Conservation (phyloP, 2,329 filamentous ascomycete genomes). For the Cercospora sesami region DNA sequence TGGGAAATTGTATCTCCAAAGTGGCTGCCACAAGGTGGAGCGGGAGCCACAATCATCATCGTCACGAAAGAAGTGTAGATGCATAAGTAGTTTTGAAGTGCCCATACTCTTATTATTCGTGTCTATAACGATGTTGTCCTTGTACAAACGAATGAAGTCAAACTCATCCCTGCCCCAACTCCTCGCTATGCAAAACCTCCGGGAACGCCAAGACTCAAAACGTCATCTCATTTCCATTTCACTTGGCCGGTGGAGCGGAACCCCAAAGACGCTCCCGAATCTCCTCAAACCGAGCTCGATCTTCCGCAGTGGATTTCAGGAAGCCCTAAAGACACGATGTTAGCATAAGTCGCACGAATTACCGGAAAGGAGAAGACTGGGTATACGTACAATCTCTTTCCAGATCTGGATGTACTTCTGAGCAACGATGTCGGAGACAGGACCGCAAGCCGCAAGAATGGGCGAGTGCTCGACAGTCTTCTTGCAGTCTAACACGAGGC, state of each 20-base stretch:
- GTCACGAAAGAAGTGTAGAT: too few species aligned
- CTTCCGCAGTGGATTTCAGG: neutral
- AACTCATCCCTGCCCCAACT: neutral
- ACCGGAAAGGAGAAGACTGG: neutral
- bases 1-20: too few species aligned
- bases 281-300: neutral
- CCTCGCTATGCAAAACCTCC: neutral
- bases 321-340: neutral
- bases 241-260: neutral
- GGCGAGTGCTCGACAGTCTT: slow-evolving; percentile 37
- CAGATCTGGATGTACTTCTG: slow-evolving; percentile 41
- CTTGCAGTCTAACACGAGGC: slow-evolving; percentile 44
- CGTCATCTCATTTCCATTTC: neutral
- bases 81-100: neutral
- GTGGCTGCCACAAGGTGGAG: too few species aligned
- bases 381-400: slow-evolving; percentile 38
- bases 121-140: neutral
- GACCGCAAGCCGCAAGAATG: slow-evolving; percentile 39
- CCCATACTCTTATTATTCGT: neutral
- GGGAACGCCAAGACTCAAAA: neutral
- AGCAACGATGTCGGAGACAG: slow-evolving; percentile 39
- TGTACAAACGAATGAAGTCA: neutral
- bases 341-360: neutral
- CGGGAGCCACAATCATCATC: too few species aligned
- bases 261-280: neutral